phyloP scores from a whole-genome alignment of 129 eudicot species.

The Rutidosis leptorrhynchoides region DNA sequence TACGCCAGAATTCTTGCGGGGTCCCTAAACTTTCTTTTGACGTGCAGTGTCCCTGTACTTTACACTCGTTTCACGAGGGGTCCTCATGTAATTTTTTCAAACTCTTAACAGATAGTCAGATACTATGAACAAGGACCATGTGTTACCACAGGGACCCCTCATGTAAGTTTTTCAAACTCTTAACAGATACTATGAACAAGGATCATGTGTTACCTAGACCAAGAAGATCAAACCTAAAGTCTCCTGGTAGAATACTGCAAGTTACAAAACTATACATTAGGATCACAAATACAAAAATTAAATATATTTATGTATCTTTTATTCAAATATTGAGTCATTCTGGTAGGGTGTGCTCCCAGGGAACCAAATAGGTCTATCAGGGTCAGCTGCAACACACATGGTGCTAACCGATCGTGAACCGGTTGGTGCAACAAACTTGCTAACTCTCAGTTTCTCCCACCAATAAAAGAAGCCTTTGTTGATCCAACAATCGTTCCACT shows the following conservation, averaged over 20 bases:
- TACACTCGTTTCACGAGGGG: no score
- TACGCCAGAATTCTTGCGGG: no score
- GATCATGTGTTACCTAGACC: constrained; percentile 66
- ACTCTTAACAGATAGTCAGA: no score
- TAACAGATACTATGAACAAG: neutral
- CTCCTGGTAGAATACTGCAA: constrained; percentile 95
- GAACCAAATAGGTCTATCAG: constrained; percentile 95
- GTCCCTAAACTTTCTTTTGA: no score
- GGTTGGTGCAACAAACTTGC: constrained; percentile 44
- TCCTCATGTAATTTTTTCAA: no score
- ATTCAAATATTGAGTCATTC: constrained; percentile 94
- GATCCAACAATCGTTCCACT: constrained; percentile 61
- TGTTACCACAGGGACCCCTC: no score
- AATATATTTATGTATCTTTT: no score
- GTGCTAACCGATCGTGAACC: constrained; percentile 37
- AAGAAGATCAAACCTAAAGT: constrained; percentile 95
- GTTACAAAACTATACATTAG: constrained; percentile 9
- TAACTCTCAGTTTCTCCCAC: constrained; percentile 67
- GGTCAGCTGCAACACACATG: constrained; percentile 74
- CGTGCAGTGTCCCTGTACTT: no score
- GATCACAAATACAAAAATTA: neutral
- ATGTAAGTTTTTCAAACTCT: no score
- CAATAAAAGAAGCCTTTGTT: constrained; percentile 74
- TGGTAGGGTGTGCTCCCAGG: constrained; percentile 99
- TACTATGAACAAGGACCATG: no score